A percentile compares a stretch with the other conserved stretches of the same genome.
Conservation (phyloP, 805 yeast species). For the Ogataea chonburiensis region DNA sequence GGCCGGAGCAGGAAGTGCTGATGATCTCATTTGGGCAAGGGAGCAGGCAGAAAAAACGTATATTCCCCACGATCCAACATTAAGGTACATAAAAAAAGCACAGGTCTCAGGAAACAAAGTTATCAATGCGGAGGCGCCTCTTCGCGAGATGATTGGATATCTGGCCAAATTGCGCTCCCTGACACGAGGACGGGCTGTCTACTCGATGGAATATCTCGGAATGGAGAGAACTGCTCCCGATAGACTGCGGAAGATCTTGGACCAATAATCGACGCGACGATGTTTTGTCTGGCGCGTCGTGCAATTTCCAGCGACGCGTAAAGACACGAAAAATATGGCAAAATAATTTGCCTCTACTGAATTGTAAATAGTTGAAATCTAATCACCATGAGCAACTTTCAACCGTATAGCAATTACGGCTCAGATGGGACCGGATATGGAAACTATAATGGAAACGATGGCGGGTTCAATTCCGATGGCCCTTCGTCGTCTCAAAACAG, state of each 20-base stretch:
- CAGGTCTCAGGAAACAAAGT: conserved; percentile 43
- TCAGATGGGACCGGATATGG: conserved; percentile 39
- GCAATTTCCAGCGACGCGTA: conserved; percentile 10
- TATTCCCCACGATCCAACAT: conserved; percentile 75
- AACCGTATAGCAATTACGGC: conserved; percentile 37
- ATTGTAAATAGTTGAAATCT: conserved; percentile 8
- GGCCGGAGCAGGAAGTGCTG: conserved; percentile 27
- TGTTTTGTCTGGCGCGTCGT: conserved; percentile 3
- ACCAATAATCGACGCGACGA: conserved; percentile 13
- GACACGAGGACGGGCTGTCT: conserved; percentile 87
- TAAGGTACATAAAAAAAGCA: conserved; percentile 34
- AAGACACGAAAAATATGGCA: conserved; percentile 7
- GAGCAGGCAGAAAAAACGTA: conserved; percentile 62
- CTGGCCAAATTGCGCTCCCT: conserved; percentile 71
- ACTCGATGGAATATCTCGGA: conserved; percentile 72
- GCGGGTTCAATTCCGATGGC: conserved; percentile 33
- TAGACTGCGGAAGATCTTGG: conserved; percentile 40
- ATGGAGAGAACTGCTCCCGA: conserved; percentile 67
- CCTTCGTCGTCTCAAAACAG: conserved; percentile 24
- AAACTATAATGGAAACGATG: conserved; percentile 27
- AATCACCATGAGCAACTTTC: conserved; percentile 31
- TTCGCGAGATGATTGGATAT: conserved; percentile 90
- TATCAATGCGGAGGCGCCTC: conserved; percentile 78
- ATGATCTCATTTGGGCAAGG: conserved; percentile 45
- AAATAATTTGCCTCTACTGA: conserved; percentile 11